Conservation (phyloP, 1,139 yeast species). For the Lodderomyces elongisporus region DNA sequence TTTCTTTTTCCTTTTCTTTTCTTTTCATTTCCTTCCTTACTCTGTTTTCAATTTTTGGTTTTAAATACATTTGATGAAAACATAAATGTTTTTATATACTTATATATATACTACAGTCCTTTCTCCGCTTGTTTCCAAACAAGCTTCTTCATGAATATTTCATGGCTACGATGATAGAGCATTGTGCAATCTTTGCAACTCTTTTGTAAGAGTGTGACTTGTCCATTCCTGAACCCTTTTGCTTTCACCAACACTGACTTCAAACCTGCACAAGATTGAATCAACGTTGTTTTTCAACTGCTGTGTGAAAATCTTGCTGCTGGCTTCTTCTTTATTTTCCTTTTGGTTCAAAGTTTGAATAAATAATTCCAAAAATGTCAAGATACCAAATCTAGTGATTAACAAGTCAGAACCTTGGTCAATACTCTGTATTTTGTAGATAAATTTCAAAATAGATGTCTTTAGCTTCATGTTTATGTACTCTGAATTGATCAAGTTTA, state of each 20-base stretch:
- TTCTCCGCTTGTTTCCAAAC: no score
- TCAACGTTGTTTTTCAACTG: conserved; percentile 39
- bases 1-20: no score
- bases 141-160: no score
- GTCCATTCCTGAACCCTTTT: conserved; percentile 65
- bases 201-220: conserved; percentile 39
- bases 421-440: conserved; percentile 48
- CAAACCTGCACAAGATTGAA: conserved; percentile 45
- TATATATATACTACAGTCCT: no score
- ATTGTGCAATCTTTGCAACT: conserved; percentile 40
- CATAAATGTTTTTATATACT: no score
- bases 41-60: no score
- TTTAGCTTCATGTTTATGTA: conserved; percentile 38
- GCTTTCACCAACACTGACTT: conserved; percentile 34
- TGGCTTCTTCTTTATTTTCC: conserved; percentile 9
- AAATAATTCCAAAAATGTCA: conserved; percentile 46
- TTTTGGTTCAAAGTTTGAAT: background rate
- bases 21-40: no score
- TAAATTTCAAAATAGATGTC: conserved; percentile 34
- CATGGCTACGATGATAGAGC: no score
- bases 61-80: no score
- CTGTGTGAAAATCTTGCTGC: conserved; percentile 21
- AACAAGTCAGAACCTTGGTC: conserved; percentile 60
- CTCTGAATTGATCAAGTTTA: conserved; percentile 52
- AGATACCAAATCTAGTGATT: conserved; percentile 58